These are phyloP conservation scores for Penicillium waksmanii DNA, from an alignment of 495 filamentous ascomycete genomes.

Conservation along the genomic window DNA sequence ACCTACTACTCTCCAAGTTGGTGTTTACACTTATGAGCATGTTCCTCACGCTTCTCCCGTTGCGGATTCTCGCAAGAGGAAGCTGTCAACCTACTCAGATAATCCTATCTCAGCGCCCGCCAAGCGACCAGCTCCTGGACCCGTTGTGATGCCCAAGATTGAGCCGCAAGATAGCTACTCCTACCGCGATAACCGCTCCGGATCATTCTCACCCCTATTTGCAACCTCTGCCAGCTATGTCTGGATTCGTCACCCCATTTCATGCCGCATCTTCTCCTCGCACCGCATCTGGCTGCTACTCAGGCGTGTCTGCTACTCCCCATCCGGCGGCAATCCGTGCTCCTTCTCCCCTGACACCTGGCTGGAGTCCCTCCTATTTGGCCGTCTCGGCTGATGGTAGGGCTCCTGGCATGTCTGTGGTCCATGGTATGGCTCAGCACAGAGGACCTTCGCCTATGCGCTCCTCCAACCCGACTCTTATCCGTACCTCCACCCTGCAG, in stretches of 20 bases:
- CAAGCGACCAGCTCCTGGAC: constrained; percentile 48
- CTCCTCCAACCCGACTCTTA: constrained; percentile 65
- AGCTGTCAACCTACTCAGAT: constrained; percentile 52
- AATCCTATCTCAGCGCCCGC: constrained; percentile 38
- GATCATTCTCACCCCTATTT: constrained; percentile 51
- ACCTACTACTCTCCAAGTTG: constrained; percentile 67
- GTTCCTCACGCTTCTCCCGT: constrained; percentile 37
- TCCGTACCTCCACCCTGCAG: constrained; percentile 83
- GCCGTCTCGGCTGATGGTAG: constrained; percentile 35
- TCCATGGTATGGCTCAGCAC: constrained; percentile 39
- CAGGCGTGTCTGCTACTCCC: constrained; percentile 35
- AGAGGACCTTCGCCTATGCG: constrained; percentile 47
- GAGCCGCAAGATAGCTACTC: constrained; percentile 43
- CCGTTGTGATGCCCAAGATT: constrained; percentile 44
- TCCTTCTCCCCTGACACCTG: constrained; percentile 46
- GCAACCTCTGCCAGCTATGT: constrained; percentile 41
- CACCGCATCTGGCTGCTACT: constrained; percentile 32
- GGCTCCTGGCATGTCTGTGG: constrained; percentile 33
- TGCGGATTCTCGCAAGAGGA: constrained; percentile 53
- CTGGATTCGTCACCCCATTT: constrained; percentile 37
- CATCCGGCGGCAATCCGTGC: constrained; percentile 41
- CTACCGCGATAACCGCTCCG: constrained; percentile 33
- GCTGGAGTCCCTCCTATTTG: constrained; percentile 48
- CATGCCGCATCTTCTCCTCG: constrained; percentile 38
- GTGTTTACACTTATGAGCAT: constrained; percentile 75